These are phyloP conservation scores for Sindora glabra DNA, from an alignment of 306 rosid genomes.

Conservation along the genomic window DNA sequence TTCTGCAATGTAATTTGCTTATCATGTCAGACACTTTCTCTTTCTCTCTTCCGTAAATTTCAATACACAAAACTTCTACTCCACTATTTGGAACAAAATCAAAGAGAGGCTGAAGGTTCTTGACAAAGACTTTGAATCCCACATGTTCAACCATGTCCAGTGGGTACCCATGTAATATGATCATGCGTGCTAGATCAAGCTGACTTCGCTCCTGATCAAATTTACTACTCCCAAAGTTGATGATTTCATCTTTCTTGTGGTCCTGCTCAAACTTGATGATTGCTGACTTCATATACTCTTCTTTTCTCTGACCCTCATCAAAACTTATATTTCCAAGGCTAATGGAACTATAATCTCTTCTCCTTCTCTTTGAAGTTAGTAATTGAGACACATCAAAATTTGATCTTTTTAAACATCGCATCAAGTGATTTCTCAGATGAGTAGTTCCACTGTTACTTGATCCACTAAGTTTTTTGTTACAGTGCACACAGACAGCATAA, in stretches of 20 bases:
- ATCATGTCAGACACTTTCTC: conserved; percentile 50
- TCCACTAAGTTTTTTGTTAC: conserved; percentile 96
- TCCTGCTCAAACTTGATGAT: conserved; percentile 72
- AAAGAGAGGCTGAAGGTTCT: conserved; percentile 90
- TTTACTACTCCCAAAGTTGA: conserved; percentile 49
- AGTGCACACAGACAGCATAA: conserved; percentile 87
- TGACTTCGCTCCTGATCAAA: conserved; percentile 88
- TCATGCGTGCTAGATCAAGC: conserved; percentile 91
- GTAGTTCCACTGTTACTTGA: conserved; percentile 98
- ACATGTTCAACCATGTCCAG: conserved; percentile 76
- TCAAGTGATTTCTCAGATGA: conserved; percentile 89
- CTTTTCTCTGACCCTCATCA: conserved; percentile 79
- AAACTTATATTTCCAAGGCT: conserved; percentile 49
- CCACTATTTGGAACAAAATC: conserved; percentile 60
- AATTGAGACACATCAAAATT: conserved; percentile 91
- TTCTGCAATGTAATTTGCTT: conserved; percentile 62
- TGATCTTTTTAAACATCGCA: conserved; percentile 89
- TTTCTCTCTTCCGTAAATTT: conserved; percentile 69
- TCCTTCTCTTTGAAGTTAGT: conserved; percentile 82
- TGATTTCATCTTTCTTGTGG: conserved; percentile 68
- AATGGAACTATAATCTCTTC: conserved; percentile 58
- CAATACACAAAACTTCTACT: conserved; percentile 57
- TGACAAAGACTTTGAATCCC: conserved; percentile 91
- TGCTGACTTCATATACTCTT: conserved; percentile 56
- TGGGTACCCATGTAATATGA: conserved; percentile 85